Base-by-base conservation (phyloP, 129 eudicot species). In the Ambrosia artemisiifolia region DNA sequence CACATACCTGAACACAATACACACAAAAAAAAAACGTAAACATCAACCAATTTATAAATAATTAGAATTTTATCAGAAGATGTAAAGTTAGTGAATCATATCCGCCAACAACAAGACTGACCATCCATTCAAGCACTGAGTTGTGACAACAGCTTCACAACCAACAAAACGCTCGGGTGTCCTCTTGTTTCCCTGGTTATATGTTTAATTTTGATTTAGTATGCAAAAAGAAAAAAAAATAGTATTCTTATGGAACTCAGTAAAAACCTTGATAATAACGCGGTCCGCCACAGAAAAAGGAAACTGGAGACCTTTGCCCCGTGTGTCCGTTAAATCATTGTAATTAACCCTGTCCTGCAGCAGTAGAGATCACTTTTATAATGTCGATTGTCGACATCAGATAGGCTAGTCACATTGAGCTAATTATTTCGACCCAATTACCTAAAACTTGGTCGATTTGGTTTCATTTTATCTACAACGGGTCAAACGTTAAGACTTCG, bases 81-180 rank as follows among this genome's bases (percentile, higher is more conserved):
- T 11, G 19, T 9, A 18, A 40, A 11, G 42, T 13, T 13, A 19
- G 55, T 43, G 8, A 3, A 24, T 24, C 14, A 43, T 13, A 19
- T 24, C 75, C 5, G n/a, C 16, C n/a, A 67, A 47, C 61, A 57
- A 72, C 56, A n/a, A 20, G 49, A 84, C 85, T 75, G 44, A 92
- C 96, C 98, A 92, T 85, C 98, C 98, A 78, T 92, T 92, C 78
- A 89, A 85, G 84, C 98, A 92, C 75, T 92, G 98, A 64, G 93
- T 85, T n/a, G 91, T 87, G 60, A 92, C 96, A 63, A 88, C 87
- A 34, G 98, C 96, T 81, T 92, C 96, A 7, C 97, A 85, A 63
- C 97, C 97, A 28, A 91, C 97, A 79, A 91, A 91, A 20, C 97
- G 97, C 55, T 69, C 87, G 6, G 97, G 97, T 47, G 96, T 91